Evolutionary conservation across 192 early-diverging fungal species (phyloP).

Genomic region (Entomortierella beljakovae): DNA sequence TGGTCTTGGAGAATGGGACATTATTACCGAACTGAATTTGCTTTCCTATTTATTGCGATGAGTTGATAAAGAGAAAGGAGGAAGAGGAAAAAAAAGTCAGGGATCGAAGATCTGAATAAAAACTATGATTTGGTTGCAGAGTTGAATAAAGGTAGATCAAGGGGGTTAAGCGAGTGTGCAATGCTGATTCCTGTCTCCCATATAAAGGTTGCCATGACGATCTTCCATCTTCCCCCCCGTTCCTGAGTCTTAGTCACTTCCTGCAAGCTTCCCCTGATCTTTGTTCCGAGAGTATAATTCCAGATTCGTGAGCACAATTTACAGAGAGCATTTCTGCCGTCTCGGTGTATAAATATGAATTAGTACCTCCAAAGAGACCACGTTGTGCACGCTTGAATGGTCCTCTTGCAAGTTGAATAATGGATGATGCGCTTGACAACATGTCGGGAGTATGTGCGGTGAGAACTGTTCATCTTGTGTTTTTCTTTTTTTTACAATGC

Average conservation of each 20-base stretch:
- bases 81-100: no score
- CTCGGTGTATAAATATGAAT: neutral
- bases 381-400: constrained; percentile 69
- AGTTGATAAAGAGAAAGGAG: neutral
- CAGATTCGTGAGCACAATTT: neutral
- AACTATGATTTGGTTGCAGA: no score
- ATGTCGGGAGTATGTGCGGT: constrained; percentile 3
- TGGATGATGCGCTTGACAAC: constrained; percentile 51
- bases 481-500: neutral
- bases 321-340: neutral
- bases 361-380: constrained; percentile 65
- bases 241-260: no score
- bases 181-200: no score
- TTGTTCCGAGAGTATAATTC: no score
- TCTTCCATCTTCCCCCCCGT: no score
- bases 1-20: constrained; percentile 73
- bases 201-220: no score
- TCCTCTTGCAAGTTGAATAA: constrained; percentile 57
- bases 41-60: constrained; percentile 40
- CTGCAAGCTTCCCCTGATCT: no score
- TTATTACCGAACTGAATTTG: constrained; percentile 72
- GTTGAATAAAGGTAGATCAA: no score
- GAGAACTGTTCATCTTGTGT: neutral
- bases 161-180: no score
- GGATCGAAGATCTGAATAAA: no score